phyloP scores from a whole-genome alignment of 225 moss, liverwort and hornwort species.

The Anthoceros angustus region DNA sequence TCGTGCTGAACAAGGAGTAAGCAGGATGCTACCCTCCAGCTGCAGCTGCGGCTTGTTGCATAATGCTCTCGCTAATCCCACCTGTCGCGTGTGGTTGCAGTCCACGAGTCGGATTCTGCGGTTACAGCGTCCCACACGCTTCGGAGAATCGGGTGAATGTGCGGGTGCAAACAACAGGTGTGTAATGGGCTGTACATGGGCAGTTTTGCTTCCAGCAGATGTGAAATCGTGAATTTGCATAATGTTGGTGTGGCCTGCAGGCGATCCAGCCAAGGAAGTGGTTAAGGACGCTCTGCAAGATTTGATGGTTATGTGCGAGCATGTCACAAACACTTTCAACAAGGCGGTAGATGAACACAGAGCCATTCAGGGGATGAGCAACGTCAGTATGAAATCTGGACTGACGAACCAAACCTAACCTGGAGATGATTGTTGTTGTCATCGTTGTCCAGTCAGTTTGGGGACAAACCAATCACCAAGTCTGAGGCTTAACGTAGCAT shows the following conservation, averaged over 20 bases:
- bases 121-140: slow-evolving; percentile 82
- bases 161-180: slow-evolving; percentile 80
- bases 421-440: no score
- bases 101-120: slow-evolving; percentile 69
- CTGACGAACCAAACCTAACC: neutral
- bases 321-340: slow-evolving; percentile 6
- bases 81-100: slow-evolving; percentile 22
- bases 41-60: no score
- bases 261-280: slow-evolving; percentile 46
- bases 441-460: no score
- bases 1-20: slow-evolving; percentile 43
- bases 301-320: slow-evolving; percentile 47
- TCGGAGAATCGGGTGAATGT: slow-evolving; percentile 85
- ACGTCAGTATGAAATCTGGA: neutral
- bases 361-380: neutral
- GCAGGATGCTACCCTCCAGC: neutral
- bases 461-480: no score
- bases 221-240: neutral
- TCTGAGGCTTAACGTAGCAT: no score
- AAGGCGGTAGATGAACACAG: neutral
- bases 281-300: slow-evolving; percentile 65
- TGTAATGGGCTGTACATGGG: neutral
- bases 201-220: neutral
- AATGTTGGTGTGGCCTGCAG: slow-evolving; percentile 14
- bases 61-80: neutral